Percentiles rank a stretch among this genome's conserved stretches.
phyloP scores from a whole-genome alignment of 345 rosid species.

The Atalantia buxifolia region DNA sequence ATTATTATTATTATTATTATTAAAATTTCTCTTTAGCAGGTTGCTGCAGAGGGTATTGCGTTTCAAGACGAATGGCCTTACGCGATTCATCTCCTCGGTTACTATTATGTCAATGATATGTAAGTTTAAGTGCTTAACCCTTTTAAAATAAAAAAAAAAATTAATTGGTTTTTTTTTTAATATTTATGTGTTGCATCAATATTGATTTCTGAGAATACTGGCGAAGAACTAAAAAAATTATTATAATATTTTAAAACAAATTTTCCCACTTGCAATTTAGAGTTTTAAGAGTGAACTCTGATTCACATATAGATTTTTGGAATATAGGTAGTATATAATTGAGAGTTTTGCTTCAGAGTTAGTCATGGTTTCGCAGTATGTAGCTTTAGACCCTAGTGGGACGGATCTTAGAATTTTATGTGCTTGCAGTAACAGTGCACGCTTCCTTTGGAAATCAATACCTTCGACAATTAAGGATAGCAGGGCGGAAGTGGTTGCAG shows the following conservation, averaged over 20 bases:
- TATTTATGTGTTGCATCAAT: neutral
- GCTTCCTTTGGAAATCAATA: conserved; percentile 68
- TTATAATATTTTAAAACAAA: neutral
- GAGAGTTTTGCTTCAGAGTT: neutral
- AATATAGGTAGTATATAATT: neutral
- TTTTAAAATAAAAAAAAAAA: neutral
- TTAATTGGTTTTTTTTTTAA: neutral
- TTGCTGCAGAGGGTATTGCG: conserved; percentile 58
- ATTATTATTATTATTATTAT: too few species aligned
- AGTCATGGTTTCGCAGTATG: neutral
- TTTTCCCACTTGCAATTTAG: neutral
- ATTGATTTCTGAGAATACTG: neutral
- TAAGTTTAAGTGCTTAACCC: conserved; percentile 18
- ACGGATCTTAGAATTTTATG: neutral
- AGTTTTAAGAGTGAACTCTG: neutral
- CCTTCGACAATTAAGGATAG: conserved; percentile 47
- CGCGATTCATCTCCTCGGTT: conserved; percentile 70
- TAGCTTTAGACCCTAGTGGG: neutral
- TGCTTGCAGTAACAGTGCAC: conserved; percentile 63
- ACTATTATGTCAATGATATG: conserved; percentile 63
- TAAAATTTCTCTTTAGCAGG: conserved; percentile 31
- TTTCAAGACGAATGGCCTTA: conserved; percentile 95
- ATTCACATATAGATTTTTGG: neutral
- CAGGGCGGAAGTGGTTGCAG: conserved; percentile 67
- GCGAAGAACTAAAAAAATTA: neutral